Conservation (phyloP, 148 eudicot genomes). For the Diospyros lotus region DNA sequence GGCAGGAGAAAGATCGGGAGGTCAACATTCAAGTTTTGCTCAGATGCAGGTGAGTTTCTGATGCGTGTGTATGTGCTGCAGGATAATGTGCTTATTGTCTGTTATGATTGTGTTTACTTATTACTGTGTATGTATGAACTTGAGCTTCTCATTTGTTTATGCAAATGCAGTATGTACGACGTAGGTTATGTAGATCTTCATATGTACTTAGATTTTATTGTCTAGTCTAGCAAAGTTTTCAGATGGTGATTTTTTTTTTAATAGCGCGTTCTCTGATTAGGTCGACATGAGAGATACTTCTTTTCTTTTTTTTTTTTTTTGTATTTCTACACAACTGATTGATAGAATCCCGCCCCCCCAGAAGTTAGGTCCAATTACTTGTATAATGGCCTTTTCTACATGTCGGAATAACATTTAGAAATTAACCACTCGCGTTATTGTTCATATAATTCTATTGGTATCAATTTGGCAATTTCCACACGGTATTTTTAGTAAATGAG, state of each 20-base stretch:
- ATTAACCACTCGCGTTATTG: neutral
- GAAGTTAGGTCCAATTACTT: too few relatives aligned
- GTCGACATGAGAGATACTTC: too few relatives aligned
- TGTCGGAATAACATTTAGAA: neutral
- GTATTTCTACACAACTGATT: neutral
- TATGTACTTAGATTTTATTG: too few relatives aligned
- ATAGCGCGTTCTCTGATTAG: too few relatives aligned
- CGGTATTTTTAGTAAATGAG: neutral
- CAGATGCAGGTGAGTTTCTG: conserved; percentile 70
- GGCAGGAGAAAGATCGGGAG: conserved; percentile 58
- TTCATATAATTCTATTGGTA: neutral
- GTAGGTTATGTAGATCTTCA: too few relatives aligned
- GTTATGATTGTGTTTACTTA: too few relatives aligned
- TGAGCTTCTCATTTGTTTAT: too few relatives aligned
- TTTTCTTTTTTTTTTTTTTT: neutral
- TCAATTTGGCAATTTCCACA: neutral
- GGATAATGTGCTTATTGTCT: too few relatives aligned
- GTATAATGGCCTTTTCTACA: neutral
- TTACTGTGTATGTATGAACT: too few relatives aligned
- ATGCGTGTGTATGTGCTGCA: neutral
- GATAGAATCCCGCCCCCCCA: neutral
- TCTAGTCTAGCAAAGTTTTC: too few relatives aligned
- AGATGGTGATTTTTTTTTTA: too few relatives aligned
- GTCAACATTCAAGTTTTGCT: conserved; percentile 81
- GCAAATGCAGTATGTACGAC: too few relatives aligned